Base-by-base conservation (phyloP, 345 rosid genomes). In the Conringia planisiliqua region DNA sequence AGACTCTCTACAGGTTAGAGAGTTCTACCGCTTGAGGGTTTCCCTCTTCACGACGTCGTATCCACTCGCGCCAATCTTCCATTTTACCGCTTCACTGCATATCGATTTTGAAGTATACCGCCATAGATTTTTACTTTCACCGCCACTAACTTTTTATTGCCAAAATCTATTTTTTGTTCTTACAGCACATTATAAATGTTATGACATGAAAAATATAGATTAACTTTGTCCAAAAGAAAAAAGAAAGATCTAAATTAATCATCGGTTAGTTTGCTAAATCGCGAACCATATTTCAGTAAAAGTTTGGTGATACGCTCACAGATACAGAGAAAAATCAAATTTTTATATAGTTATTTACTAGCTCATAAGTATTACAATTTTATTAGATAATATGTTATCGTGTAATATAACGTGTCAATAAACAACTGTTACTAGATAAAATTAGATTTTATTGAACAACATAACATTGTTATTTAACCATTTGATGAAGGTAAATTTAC, bases 1-100 rank as follows among this genome's bases (percentile, higher is more conserved):
- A 76, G 76, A 76, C 80, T 76, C 80, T 76, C 38, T 0, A 1
- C 12, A 36, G 43, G 3, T 30, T 47, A 63, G 80, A 76, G 75
- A 36, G 35, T 69, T 69, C 75, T 40, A 50, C 40, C 58, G 24
- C 69, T 32, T 61, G 57, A 52, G 74, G 70, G 70, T 68, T 74
- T 76, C 55, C 8, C 5, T 38, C 24, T 2, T 7, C 1, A 46
- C 80, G 80, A 29, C 71, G 76, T 29, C 80, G 80, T 70, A 13
- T 77, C 10, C 2, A 2, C 7, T 52, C 59, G 33, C 75, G 62
- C 63, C 51, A 75, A 70, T 11, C 3, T 58, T 43, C 12, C 14
- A 7, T 32, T 69, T 74, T 58, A 56, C 78, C 78, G 65, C 77
- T 32, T 62, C 58, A 26, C 33, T 52, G 58, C 2, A 35, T 51